Percentiles rank a stretch among this genome's conserved stretches.
These are phyloP conservation scores for Arthonia radiata DNA, from an alignment of 495 filamentous ascomycete species.

Conservation along the genomic window DNA sequence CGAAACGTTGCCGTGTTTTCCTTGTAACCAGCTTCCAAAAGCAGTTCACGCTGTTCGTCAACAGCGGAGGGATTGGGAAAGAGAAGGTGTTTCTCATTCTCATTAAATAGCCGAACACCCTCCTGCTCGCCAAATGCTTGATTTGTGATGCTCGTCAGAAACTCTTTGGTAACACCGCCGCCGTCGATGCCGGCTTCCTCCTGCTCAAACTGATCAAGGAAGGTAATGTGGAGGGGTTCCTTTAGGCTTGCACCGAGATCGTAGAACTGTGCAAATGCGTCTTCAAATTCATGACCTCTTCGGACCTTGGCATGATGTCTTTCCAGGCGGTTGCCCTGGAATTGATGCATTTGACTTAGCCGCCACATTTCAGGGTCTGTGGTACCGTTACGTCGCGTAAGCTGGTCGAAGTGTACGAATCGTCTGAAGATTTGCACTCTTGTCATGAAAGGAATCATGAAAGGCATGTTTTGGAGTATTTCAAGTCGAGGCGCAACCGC, in stretches of 20 bases:
- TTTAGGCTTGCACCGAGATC: conserved; percentile 59
- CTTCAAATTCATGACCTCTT: conserved; percentile 57
- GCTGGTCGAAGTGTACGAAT: conserved; percentile 67
- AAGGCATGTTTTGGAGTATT: conserved; percentile 87
- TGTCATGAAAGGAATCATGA: conserved; percentile 80
- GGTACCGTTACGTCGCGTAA: conserved; percentile 40
- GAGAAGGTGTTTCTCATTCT: conserved; percentile 71
- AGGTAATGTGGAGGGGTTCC: conserved; percentile 93
- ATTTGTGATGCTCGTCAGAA: conserved; percentile 68
- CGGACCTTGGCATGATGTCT: conserved; percentile 70
- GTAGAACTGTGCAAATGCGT: conserved; percentile 73
- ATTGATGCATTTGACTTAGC: conserved; percentile 25
- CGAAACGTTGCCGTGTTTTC: conserved; percentile 32
- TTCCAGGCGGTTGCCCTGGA: conserved; percentile 19
- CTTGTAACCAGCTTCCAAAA: conserved; percentile 25
- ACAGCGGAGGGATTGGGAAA: conserved; percentile 70
- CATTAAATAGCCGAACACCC: conserved; percentile 37
- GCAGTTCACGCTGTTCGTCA: conserved; percentile 39
- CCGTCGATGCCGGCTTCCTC: conserved; percentile 89
- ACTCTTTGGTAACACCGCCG: conserved; percentile 94
- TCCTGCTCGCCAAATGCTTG: conserved; percentile 46
- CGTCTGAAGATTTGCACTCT: conserved; percentile 84
- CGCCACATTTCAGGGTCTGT: conserved; percentile 66
- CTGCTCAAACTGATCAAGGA: conserved; percentile 72
- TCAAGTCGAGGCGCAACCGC: conserved; percentile 63